Base-by-base conservation (phyloP, 23 red algal genomes). In the Porphyridium purpureum region DNA sequence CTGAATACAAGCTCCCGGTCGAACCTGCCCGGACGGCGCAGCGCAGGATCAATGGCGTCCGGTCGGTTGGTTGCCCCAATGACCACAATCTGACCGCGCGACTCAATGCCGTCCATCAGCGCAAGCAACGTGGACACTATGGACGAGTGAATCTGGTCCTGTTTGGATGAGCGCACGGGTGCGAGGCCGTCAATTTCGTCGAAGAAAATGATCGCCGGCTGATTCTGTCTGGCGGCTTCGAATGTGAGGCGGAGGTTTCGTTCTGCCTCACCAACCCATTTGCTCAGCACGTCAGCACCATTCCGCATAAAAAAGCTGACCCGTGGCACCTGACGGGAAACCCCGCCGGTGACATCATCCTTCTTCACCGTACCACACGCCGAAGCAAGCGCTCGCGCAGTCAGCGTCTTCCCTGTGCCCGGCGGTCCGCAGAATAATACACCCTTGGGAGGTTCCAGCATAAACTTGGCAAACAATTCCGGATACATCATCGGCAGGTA, bases 101-200 rank as follows among this genome's bases (percentile, higher is more conserved):
- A 47, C 30, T 93, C 84, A 26, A 98, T 50, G n/a, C 72, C 74
- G 61, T 98, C 90, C 72, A 98, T 98, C 21, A 85, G 59, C 4
- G 79, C 75, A 0, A 98, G 62, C 40, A 98, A 59, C 17, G 90
- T 81, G 27, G 77, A 93, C 30, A 93, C 84, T 3, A 93, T 93
- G 25, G 63, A 81, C 20, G 69, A 81, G 64, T 98, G 80, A 46
- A 81, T 76, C 55, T 86, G 80, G 70, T 84, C 80, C 65, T 86
- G 80, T 24, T 67, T 57, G 27, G 66, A 66, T 11, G 75, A 98
- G 40, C 76, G 68, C 27, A 85, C 80, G 7, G 90, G 72, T 2
- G 90, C 90, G n/a, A 98, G 60, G 7, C 80, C 90, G 58, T 98
- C 90, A 27, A 98, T 86, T 47, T 98, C 90, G 50, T 98, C 90